Evolutionary conservation across 768 basidiomycete species (phyloP).

Genomic region (Chalciporus piperatus): DNA sequence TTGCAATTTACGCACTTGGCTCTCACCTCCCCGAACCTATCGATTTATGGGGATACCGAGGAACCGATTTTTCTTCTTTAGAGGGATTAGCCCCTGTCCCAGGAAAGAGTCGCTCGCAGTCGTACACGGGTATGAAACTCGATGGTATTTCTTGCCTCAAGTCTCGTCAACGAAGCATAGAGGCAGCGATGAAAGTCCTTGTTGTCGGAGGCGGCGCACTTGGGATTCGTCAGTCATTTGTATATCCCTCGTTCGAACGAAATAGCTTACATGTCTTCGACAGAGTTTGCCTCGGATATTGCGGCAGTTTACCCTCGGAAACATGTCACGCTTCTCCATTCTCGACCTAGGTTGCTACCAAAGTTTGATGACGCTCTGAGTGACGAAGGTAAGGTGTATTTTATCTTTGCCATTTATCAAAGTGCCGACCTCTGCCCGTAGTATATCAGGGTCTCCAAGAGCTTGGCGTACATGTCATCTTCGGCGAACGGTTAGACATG

Average conservation of each 20-base stretch:
- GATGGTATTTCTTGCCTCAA: slow-evolving; percentile 52
- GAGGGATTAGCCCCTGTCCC: background rate
- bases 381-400: slow-evolving; percentile 40
- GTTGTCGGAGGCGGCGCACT: slow-evolving; percentile 73
- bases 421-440: background rate
- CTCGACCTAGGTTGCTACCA: slow-evolving; percentile 51
- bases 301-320: slow-evolving; percentile 51
- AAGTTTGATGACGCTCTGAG: slow-evolving; percentile 53
- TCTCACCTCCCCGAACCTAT: slow-evolving; percentile 54
- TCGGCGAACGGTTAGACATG: slow-evolving; percentile 54
- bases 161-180: slow-evolving; percentile 47
- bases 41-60: slow-evolving; percentile 45
- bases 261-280: background rate
- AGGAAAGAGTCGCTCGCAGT: too few species aligned
- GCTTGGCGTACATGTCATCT: slow-evolving; percentile 46
- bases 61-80: background rate
- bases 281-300: slow-evolving; percentile 67
- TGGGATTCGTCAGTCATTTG: slow-evolving; percentile 55
- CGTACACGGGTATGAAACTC: slow-evolving; percentile 43
- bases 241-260: background rate
- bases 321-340: slow-evolving; percentile 58
- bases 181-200: slow-evolving; percentile 48
- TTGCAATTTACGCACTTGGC: slow-evolving; percentile 59
- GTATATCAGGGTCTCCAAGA: slow-evolving; percentile 36
- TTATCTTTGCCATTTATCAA: background rate